Evolutionary conservation across 352 stramenopile genomes (phyloP), one percentile per base, ranked within the genome.

Genomic region (Thalassiosira delicatula): DNA sequence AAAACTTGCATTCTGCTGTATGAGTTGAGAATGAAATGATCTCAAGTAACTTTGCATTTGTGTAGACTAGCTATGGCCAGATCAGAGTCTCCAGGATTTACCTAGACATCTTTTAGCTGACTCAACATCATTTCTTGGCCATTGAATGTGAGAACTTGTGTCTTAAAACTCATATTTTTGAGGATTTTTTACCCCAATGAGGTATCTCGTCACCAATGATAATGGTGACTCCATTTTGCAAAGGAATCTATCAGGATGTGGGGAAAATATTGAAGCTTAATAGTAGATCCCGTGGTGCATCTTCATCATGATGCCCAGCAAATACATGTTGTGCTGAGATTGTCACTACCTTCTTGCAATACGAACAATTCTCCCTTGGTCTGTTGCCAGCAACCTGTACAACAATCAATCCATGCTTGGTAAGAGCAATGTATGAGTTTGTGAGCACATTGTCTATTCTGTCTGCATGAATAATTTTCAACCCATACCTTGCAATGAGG

Each of bases 101-200:
- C n/a, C 62, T 42, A 70, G 51, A 57, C 30, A 4, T 70, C n/a
- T 29, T 70, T n/a, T 14, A 56, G 21, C 21, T 23, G 56, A 23
- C 17, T 27, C 23, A 76, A 27, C 9, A 21, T 46, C 35, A 76
- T 76, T 9, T n/a, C 1, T 21, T 25, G 49, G 11, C 54, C 35
- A 30, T 37, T 1, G 25, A 60, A 76, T 8, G 17, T 62, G 3
- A 76, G 33, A 4, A n/a, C n/a, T n/a, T n/a, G n/a, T n/a, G n/a
- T 59, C 4, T 1, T 37, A 2, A 35, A 9, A 30, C 32, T 68
- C 60, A 46, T 67, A 68, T 51, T 76, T 54, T 23, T 66, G 60
- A 57, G 68, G 53, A 67, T 76, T 76, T 46, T 46, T 46, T 76
- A 9, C 30, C 68, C 40, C 33, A 76, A 62, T 76, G 68, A 60